A percentile compares a stretch with the other conserved stretches of the same genome.
These are phyloP conservation scores for Globisporangium canariense DNA, from an alignment of 352 stramenopile species.

Conservation along the genomic window DNA sequence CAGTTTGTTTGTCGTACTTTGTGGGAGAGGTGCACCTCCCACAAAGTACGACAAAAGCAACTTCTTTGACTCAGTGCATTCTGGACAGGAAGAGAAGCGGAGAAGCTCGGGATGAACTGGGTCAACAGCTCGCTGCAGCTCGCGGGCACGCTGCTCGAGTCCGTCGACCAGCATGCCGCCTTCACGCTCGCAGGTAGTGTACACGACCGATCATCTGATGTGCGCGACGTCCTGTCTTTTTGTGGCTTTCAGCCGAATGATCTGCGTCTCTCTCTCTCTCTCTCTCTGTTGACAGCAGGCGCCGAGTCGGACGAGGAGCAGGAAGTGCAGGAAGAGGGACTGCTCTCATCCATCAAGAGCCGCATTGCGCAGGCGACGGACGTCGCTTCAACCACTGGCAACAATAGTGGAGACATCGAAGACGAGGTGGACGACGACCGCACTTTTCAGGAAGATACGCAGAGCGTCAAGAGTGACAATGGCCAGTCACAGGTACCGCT, in stretches of 20 bases:
- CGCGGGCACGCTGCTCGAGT: slow-evolving; percentile 77
- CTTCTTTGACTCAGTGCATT: not conserved
- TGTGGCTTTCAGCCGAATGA: not conserved
- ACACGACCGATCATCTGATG: not conserved
- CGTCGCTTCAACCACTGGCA: slow-evolving; percentile 14
- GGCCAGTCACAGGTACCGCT: not conserved
- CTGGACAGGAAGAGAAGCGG: not conserved
- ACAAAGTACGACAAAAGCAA: too few relatives aligned
- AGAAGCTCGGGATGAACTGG: slow-evolving; percentile 53
- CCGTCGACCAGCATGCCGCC: slow-evolving; percentile 80
- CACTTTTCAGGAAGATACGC: slow-evolving; percentile 4
- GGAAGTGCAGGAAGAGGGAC: slow-evolving; percentile 6
- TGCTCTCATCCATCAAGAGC: slow-evolving; percentile 11
- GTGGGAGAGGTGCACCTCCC: not conserved
- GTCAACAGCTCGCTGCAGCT: slow-evolving; percentile 81
- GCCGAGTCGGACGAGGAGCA: slow-evolving; percentile 12
- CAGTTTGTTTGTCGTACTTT: not conserved
- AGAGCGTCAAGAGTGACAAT: not conserved
- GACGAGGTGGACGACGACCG: not conserved
- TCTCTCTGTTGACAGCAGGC: slow-evolving; percentile 13
- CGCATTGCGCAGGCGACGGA: slow-evolving; percentile 15
- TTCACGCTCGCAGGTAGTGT: slow-evolving; percentile 51
- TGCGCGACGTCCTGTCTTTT: not conserved
- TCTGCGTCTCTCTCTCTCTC: slow-evolving; percentile 7
- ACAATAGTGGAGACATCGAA: slow-evolving; percentile 6